Percentiles rank a stretch among this genome's conserved stretches.
Evolutionary conservation across 139 green algal species (phyloP).

Genomic region (Chlorella ohadii): DNA sequence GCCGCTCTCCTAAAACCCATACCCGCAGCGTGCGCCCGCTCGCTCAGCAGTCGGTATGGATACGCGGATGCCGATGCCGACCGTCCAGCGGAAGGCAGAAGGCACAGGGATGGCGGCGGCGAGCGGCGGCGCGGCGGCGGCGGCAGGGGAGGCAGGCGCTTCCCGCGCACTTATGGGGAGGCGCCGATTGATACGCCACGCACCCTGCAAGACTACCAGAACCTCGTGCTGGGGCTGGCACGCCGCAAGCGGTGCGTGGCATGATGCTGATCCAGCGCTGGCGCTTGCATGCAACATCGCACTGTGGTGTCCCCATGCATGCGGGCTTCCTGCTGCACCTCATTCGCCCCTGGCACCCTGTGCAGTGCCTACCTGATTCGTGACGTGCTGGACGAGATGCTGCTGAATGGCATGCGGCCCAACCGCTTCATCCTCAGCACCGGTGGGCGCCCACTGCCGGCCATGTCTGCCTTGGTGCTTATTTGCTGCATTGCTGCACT

Average conservation of each 20-base stretch:
- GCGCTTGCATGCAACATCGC: neutral
- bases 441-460: neutral
- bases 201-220: constrained; percentile 24
- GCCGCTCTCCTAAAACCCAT: neutral
- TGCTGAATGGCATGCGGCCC: constrained; percentile 28
- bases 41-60: neutral
- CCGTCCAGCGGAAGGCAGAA: neutral
- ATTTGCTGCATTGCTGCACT: neutral
- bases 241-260: constrained; percentile 22
- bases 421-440: constrained; percentile 1
- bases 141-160: neutral
- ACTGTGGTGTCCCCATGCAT: neutral
- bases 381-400: constrained; percentile 45
- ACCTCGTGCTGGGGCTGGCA: constrained; percentile 8
- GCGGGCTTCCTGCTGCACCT: neutral
- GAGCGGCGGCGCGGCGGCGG: neutral
- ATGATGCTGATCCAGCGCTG: neutral
- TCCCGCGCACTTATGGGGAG: neutral
- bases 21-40: too few species aligned
- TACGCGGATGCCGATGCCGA: neutral
- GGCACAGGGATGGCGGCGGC: neutral
- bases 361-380: constrained; percentile 38
- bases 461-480: neutral
- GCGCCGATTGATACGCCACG: constrained; percentile 18
- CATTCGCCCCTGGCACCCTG: neutral